Evolutionary conservation across 352 stramenopile genomes (phyloP).

Genomic region (Globisporangium spiculum): DNA sequence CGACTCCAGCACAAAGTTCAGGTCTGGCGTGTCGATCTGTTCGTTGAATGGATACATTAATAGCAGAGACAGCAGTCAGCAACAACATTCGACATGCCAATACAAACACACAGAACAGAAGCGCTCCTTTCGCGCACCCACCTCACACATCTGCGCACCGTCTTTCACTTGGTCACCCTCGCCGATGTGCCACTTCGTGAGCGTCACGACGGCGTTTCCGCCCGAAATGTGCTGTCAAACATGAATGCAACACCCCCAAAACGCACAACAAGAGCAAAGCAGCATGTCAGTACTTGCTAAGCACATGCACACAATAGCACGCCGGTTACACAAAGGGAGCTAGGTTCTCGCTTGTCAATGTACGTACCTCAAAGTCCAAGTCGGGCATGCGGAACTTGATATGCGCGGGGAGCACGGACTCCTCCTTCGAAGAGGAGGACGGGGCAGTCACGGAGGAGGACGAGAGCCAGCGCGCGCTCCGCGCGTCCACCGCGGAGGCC

Average conservation of each 20-base stretch:
- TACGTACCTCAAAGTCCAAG: slow-evolving; percentile 72
- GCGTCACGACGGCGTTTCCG: slow-evolving; percentile 45
- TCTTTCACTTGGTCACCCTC: slow-evolving; percentile 65
- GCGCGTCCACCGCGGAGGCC: not conserved
- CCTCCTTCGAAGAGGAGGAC: not conserved
- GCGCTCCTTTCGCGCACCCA: slow-evolving; percentile 7
- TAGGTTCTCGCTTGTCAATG: not conserved
- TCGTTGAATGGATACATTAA: not conserved
- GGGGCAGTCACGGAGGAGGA: not conserved
- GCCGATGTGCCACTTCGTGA: slow-evolving; percentile 75
- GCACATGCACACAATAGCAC: not conserved
- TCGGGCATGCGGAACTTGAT: slow-evolving; percentile 89
- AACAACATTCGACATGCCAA: not conserved
- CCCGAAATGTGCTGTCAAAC: slow-evolving; percentile 50
- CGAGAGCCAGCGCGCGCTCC: slow-evolving; percentile 12
- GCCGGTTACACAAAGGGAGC: not conserved
- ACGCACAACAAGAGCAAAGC: not conserved
- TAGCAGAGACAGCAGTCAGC: not conserved
- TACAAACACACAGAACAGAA: not conserved
- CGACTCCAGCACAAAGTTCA: slow-evolving; percentile 75
- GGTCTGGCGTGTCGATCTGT: slow-evolving; percentile 83
- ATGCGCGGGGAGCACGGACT: slow-evolving; percentile 48
- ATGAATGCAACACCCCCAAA: not conserved
- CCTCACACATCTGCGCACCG: slow-evolving; percentile 77
- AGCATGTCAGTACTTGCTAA: not conserved